Evolutionary conservation across 1,284 basidiomycete species (phyloP).

Genomic region (Papiliotrema nemorosa): DNA sequence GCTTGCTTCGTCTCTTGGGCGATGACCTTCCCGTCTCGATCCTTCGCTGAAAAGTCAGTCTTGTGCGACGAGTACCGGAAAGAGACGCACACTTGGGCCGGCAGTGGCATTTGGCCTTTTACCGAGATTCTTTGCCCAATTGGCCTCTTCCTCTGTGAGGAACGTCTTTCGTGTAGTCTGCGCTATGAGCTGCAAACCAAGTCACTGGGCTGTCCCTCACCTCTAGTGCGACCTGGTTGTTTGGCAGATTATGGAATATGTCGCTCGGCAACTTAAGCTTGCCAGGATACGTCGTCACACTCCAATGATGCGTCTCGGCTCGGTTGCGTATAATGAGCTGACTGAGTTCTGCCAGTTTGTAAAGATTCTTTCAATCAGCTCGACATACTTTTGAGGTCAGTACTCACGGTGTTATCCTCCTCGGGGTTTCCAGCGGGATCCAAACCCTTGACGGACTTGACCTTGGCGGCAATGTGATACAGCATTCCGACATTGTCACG

Average conservation of each 20-base stretch:
- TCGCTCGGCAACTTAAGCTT: slow-evolving; percentile 76
- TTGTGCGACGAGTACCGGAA: background rate
- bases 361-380: slow-evolving; percentile 65
- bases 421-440: slow-evolving; percentile 10
- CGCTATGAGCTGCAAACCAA: background rate
- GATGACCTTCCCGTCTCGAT: slow-evolving; percentile 8
- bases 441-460: slow-evolving; percentile 55
- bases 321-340: slow-evolving; percentile 76
- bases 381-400: background rate
- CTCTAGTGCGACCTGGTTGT: slow-evolving; percentile 20
- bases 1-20: slow-evolving; percentile 12
- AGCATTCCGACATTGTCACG: slow-evolving; percentile 77
- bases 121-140: slow-evolving; percentile 24
- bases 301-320: slow-evolving; percentile 68
- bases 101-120: slow-evolving; percentile 8
- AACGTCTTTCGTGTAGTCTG: slow-evolving; percentile 28
- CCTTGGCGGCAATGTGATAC: slow-evolving; percentile 73
- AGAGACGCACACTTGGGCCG: slow-evolving; percentile 2
- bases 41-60: background rate
- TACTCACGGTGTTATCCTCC: slow-evolving; percentile 9
- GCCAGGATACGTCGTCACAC: slow-evolving; percentile 72
- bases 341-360: slow-evolving; percentile 81
- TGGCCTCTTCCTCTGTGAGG: slow-evolving; percentile 27
- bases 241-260: slow-evolving; percentile 58
- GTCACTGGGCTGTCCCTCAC: slow-evolving; percentile 4